Conservation (phyloP, 129 eudicot genomes). For the Rutidosis leptorrhynchoides region DNA sequence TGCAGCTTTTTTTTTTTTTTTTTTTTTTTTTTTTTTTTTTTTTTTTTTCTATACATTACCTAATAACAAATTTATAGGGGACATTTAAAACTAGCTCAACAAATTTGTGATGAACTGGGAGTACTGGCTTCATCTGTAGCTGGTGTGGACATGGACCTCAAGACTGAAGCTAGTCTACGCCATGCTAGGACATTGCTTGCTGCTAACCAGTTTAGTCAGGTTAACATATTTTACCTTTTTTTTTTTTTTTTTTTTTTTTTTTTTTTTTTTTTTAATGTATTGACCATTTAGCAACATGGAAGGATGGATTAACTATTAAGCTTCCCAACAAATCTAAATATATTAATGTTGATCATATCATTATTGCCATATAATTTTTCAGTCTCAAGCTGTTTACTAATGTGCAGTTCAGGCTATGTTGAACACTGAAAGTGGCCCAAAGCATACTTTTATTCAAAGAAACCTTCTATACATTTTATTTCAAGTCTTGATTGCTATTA, state of each 20-base stretch:
- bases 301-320: neutral
- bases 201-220: slow-evolving; percentile 89
- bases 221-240: slow-evolving; percentile 8
- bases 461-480: neutral
- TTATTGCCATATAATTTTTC: neutral
- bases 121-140: slow-evolving; percentile 79
- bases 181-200: slow-evolving; percentile 93
- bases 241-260: neutral
- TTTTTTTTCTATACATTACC: neutral
- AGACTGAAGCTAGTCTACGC: slow-evolving; percentile 88
- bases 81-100: slow-evolving; percentile 82
- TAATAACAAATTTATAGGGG: slow-evolving; percentile 49
- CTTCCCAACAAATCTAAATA: neutral
- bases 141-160: slow-evolving; percentile 94
- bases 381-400: neutral
- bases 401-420: neutral
- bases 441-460: neutral
- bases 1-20: neutral
- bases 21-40: neutral
- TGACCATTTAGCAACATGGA: neutral
- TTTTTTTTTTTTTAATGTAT: neutral
- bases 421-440: neutral
- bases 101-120: slow-evolving; percentile 85
- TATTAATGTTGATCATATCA: neutral
- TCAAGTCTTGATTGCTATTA: too few relatives aligned